Percentiles rank a stretch among this genome's conserved stretches.
Conservation (phyloP, 2,329 filamentous ascomycete genomes). For the Metarhizium anisopliae region DNA sequence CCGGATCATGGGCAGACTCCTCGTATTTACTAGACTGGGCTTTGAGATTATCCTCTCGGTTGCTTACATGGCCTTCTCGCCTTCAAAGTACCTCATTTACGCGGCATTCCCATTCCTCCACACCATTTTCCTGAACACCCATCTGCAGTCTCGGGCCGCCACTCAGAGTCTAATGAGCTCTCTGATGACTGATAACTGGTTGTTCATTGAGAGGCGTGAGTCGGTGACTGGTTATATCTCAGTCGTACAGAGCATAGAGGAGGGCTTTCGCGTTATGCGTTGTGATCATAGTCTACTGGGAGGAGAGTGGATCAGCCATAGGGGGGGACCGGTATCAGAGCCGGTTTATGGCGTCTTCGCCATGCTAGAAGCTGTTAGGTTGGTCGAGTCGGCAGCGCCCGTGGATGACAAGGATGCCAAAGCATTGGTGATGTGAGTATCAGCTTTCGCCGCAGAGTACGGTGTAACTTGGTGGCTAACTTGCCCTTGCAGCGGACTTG, state of each 20-base stretch:
- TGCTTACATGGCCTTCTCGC: constrained; percentile 56
- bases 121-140: constrained; percentile 63
- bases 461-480: neutral
- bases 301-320: constrained; percentile 69
- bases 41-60: constrained; percentile 60
- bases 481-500: constrained; percentile 56
- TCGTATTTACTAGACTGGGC: constrained; percentile 61
- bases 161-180: constrained; percentile 56
- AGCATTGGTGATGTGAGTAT: constrained; percentile 73
- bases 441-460: neutral
- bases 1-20: constrained; percentile 47
- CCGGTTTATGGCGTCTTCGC: constrained; percentile 95
- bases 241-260: constrained; percentile 65
- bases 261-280: constrained; percentile 71
- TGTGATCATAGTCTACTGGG: constrained; percentile 93
- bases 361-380: constrained; percentile 83
- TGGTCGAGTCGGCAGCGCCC: constrained; percentile 54
- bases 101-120: constrained; percentile 66
- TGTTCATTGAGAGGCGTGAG: constrained; percentile 71
- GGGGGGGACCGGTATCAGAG: constrained; percentile 55
- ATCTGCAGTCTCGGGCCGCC: constrained; percentile 54
- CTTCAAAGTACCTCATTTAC: constrained; percentile 58
- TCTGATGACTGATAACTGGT: constrained; percentile 58
- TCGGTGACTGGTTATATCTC: constrained; percentile 89
- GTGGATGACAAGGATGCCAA: constrained; percentile 57